A percentile compares a stretch with the other conserved stretches of the same genome.
Conservation (phyloP, 768 basidiomycete genomes). For the Hericium alpestre region DNA sequence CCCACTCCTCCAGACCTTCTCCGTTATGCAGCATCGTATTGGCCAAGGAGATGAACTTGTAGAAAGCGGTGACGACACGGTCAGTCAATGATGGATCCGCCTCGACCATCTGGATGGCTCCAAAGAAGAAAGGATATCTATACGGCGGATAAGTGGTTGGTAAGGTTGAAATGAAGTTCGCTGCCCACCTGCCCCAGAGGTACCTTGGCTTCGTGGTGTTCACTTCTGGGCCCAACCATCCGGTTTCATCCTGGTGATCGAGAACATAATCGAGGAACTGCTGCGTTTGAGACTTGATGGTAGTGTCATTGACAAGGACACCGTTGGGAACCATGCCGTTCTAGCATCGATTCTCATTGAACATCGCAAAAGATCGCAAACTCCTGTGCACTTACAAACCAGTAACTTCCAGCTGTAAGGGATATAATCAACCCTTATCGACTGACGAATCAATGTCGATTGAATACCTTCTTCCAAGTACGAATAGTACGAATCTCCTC, state of each 20-base stretch:
- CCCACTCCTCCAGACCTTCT: constrained; percentile 43
- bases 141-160: constrained; percentile 3
- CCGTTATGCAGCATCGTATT: constrained; percentile 45
- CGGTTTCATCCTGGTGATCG: constrained; percentile 39
- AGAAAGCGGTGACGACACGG: constrained; percentile 36
- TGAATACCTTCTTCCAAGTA: constrained; percentile 23
- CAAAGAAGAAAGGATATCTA: constrained; percentile 48
- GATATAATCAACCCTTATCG: background rate
- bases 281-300: constrained; percentile 35
- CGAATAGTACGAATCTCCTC: constrained; percentile 25
- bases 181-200: constrained; percentile 37
- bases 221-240: constrained; percentile 48
- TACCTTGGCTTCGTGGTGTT: constrained; percentile 42
- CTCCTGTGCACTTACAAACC: constrained; percentile 33
- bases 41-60: constrained; percentile 43
- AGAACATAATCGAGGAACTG: constrained; percentile 41
- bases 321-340: constrained; percentile 48
- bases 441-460: background rate
- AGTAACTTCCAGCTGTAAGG: constrained; percentile 42
- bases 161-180: background rate
- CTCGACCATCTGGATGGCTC: constrained; percentile 48
- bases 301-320: constrained; percentile 33
- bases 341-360: constrained; percentile 15
- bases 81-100: constrained; percentile 31
- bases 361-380: background rate